Base-by-base conservation (phyloP, 1,284 basidiomycete species). In the Ganoderma lucidum region DNA sequence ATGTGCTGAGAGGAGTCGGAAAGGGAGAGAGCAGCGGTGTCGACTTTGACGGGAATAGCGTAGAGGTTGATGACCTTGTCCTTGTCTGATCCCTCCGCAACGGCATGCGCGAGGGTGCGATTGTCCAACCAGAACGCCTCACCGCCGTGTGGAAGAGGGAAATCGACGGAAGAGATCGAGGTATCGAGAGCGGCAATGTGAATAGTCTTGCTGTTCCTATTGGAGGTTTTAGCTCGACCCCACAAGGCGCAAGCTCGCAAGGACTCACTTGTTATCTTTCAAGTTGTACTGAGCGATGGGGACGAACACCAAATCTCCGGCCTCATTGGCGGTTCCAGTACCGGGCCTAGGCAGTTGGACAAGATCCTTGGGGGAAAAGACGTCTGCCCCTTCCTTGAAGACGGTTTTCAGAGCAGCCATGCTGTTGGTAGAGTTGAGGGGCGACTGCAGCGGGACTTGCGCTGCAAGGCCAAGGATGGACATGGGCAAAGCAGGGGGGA, bases 71-170 rank as follows among this genome's bases (percentile, higher is more conserved):
- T 85, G 41, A 82, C 78, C 64, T 84, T 83, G 65, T 82, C 79
- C 65, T 84, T 83, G 63, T 81, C 83, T 65, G 85, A 82, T n/a
- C 82, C 80, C 6, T 80, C 84, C 71, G 86, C 84, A 28, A 91
- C 86, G 64, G 90, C 88, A 68, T 92, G 90, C 0, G 84, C 93
- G 69, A 95, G 76, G n/a, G 90, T 92, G 56, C 87, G 84, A 2
- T 85, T 80, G 64, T 89, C 86, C 28, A 95, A 83, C 93, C 93
- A 95, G 81, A 95, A 94, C 1, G 86, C 84, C 61, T 93, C 90
- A 23, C 92, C 93, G 12, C 88, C 90, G 59, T 88, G 86, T 23
- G 86, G 80, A 56, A 93, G 83, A 19, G 87, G 82, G 66, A 90
- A 82, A 72, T 88, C 81, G 42, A 88, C 76, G 0, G 88, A 84